These are phyloP conservation scores for Lunasporangiospora selenospora DNA, from an alignment of 192 early-diverging fungal species.

Conservation along the genomic window DNA sequence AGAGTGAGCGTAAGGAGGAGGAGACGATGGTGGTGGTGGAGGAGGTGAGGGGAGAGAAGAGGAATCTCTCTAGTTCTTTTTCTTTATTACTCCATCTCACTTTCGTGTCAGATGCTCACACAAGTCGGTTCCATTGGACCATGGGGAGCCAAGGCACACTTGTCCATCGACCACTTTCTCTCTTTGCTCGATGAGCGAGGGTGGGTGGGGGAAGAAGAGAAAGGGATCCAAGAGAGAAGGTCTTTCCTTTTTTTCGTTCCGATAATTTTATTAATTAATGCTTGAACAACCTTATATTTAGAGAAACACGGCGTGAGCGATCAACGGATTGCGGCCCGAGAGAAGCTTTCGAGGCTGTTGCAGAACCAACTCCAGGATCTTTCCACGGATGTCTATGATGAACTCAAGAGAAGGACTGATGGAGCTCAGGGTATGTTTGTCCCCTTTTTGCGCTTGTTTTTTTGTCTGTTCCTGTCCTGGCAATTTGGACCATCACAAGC, in stretches of 20 bases:
- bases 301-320: constrained; percentile 50
- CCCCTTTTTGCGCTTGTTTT: too few relatives aligned
- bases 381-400: constrained; percentile 96
- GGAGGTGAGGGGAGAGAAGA: background rate
- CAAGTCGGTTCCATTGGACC: background rate
- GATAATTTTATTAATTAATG: background rate
- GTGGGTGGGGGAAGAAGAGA: too few relatives aligned
- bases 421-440: constrained; percentile 65
- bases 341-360: constrained; percentile 82
- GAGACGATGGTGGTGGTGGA: background rate
- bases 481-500: background rate
- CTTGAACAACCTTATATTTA: constrained; percentile 17
- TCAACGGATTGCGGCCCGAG: constrained; percentile 59
- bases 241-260: background rate
- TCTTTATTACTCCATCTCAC: background rate
- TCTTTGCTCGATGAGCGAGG: too few relatives aligned
- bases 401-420: constrained; percentile 77
- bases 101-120: background rate
- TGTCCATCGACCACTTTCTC: background rate
- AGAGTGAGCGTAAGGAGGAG: background rate
- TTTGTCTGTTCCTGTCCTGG: background rate
- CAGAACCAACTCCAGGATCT: constrained; percentile 92
- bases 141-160: background rate
- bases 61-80: background rate
- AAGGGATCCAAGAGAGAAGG: too few relatives aligned